Evolutionary conservation across 495 filamentous ascomycete species (phyloP).

Genomic region (Podospora fimiseda): DNA sequence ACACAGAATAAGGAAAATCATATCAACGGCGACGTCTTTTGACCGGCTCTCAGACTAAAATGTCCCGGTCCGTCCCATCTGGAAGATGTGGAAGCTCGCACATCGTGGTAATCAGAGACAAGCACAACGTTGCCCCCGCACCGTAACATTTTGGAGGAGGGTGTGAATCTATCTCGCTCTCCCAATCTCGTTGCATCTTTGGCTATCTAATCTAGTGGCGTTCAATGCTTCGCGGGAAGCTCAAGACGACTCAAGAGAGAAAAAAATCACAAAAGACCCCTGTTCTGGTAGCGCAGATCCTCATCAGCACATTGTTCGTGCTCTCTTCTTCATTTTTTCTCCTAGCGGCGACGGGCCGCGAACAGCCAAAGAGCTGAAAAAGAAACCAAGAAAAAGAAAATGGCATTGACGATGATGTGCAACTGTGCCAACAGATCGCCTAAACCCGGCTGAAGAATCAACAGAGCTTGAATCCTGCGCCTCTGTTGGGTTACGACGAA

Average conservation of each 20-base stretch:
- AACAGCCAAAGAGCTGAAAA: background rate
- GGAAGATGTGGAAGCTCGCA: background rate
- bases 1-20: too few relatives aligned
- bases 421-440: too few relatives aligned
- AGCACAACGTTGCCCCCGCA: background rate
- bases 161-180: conserved; percentile 4
- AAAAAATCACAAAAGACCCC: conserved; percentile 5
- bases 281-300: conserved; percentile 13
- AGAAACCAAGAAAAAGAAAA: background rate
- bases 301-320: conserved; percentile 12
- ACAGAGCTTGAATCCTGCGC: background rate
- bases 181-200: conserved; percentile 4
- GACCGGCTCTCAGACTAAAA: background rate
- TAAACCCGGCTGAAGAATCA: conserved; percentile 2
- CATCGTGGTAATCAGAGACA: background rate
- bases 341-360: conserved; percentile 8
- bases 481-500: background rate
- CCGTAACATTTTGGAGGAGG: background rate
- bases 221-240: conserved; percentile 17
- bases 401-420: background rate
- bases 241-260: background rate
- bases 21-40: background rate
- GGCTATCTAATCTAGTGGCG: conserved; percentile 25
- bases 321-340: background rate
- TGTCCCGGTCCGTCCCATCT: conserved; percentile 2